A percentile compares a stretch with the other conserved stretches of the same genome.
phyloP scores from a whole-genome alignment of 2,329 filamentous ascomycete species.

The Exophiala lecanii-corni region DNA sequence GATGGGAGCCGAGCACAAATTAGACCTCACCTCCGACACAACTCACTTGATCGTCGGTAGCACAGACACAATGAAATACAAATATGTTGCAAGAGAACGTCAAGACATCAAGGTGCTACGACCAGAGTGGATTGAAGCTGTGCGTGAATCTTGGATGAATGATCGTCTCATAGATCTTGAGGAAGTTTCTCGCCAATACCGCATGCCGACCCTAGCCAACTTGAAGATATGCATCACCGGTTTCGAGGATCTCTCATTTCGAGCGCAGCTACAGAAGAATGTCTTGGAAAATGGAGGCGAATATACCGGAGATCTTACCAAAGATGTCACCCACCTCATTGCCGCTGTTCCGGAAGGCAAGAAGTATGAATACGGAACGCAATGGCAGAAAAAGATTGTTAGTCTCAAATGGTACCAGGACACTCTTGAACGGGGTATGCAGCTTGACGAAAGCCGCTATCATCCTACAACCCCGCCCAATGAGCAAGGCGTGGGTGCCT shows the following conservation, averaged over 20 bases:
- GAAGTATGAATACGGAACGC: conserved; percentile 83
- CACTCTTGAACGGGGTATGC: conserved; percentile 80
- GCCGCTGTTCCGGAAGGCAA: conserved; percentile 73
- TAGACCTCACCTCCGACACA: conserved; percentile 91
- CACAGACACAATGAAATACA: conserved; percentile 88
- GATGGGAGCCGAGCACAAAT: conserved; percentile 82
- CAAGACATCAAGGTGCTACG: conserved; percentile 80
- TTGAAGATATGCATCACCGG: conserved; percentile 66
- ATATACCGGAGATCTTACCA: conserved; percentile 84
- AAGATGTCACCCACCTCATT: conserved; percentile 80
- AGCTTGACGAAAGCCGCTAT: conserved; percentile 80
- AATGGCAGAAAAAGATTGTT: conserved; percentile 76
- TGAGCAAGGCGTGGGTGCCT: conserved; percentile 73
- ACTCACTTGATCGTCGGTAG: conserved; percentile 91
- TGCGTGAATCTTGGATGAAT: conserved; percentile 73
- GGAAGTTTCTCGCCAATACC: conserved; percentile 59
- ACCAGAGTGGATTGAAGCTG: conserved; percentile 77
- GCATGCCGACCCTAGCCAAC: conserved; percentile 42
- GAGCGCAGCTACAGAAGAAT: conserved; percentile 64
- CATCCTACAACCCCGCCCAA: conserved; percentile 66
- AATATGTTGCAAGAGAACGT: conserved; percentile 85
- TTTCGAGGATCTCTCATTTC: conserved; percentile 61
- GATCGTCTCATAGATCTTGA: conserved; percentile 70
- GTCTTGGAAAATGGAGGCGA: conserved; percentile 69
- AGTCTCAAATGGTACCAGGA: conserved; percentile 80